Base-by-base conservation (phyloP, 192 early-diverging fungal genomes). In the Backusella luteola region DNA sequence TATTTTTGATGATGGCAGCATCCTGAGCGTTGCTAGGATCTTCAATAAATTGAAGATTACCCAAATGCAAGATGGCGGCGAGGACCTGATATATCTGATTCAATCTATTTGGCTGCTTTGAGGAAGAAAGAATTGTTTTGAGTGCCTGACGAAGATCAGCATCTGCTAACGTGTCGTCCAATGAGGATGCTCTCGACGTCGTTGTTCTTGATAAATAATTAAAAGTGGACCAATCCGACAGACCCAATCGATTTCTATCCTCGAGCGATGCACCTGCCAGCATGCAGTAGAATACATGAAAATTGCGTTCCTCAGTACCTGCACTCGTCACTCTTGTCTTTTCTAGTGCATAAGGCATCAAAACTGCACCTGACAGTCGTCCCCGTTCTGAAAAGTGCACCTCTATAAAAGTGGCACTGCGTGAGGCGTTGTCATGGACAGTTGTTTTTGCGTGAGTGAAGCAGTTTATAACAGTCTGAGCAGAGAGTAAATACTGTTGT, bases 201-300 rank as follows among this genome's bases (percentile, higher is more conserved):
- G 71, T 44, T 53, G 87, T 83, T 73, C 86, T 82, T 69, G 88
- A 81, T 71, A 87, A 85, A 77, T 90, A 87, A 74, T 85, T 81
- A 80, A 89, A 88, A 71, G 85, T 77, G 23, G 84, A 84, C 36
- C 84, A 84, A 44, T 95, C 90, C 6, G 90, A 88, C 12, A 99
- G 87, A 53, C 90, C 90, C 67, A 93, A 89, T 77, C 90, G 85
- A n/a, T 88, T 68, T 73, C 90, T 92, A 83, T 99, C 96, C 73
- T 95, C 92, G 32, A 84, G 74, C 26, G 91, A 86, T 3, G 87
- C 88, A 32, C 97, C 98, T 29, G 96, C 90, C 6, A 98, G 88
- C 36, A 99, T 81, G 76, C 94, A 92, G 87, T 99, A 97, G 79
- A 99, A 96, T 44, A 98, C 91, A 82, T 98, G 95, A 87, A 96